Evolutionary conservation across 495 filamentous ascomycete genomes (phyloP), one percentile per base, ranked within the genome.

Genomic region (Barbatosphaeria neglecta): DNA sequence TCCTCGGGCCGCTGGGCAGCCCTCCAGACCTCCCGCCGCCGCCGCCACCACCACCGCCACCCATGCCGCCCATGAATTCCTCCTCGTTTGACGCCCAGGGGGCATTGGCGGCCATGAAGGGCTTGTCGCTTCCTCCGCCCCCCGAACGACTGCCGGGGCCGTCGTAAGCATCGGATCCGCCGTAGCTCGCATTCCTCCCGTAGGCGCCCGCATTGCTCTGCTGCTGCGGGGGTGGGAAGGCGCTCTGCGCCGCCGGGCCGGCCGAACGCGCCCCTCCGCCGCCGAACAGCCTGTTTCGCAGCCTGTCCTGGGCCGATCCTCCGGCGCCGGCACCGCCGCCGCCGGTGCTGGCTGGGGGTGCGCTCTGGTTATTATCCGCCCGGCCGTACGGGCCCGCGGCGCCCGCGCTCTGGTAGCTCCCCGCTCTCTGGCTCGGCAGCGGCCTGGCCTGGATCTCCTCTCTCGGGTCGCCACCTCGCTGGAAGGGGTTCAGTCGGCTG

Each of bases 381-480:
- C 31, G 7, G 2, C 31, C 11, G 31, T 35, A 35, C 13, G 16
- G 31, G 11, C 31, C 16, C 13, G 31, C 31, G 31, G 33, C 16
- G 15, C 43, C 54, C 50, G 54, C 51, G 53, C 47, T 65, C 66
- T 90, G 84, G 56, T 86, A 83, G 48, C 84, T 87, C 5, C 82
- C 84, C 3, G 73, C 74, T 16, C 82, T 65, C 62, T 89, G 85
- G 49, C 81, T 85, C 6, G 80, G 83, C 49, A 85, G 55, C 11
- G 81, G 83, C 20, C 83, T 61, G n/a, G 69, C 57, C 25, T 72
- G 62, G 6, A 70, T 59, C 15, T 70, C 56, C 6, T 62, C 56
- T 31, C 48, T 47, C 20, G 46, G 41, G 43, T 33, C 37, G 44
- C 49, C 17, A 40, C 47, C 33, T 17, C 52, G 52, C 24, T 47